phyloP scores from a whole-genome alignment of 1,139 yeast species.

The Yamadazyma diddensiae region DNA sequence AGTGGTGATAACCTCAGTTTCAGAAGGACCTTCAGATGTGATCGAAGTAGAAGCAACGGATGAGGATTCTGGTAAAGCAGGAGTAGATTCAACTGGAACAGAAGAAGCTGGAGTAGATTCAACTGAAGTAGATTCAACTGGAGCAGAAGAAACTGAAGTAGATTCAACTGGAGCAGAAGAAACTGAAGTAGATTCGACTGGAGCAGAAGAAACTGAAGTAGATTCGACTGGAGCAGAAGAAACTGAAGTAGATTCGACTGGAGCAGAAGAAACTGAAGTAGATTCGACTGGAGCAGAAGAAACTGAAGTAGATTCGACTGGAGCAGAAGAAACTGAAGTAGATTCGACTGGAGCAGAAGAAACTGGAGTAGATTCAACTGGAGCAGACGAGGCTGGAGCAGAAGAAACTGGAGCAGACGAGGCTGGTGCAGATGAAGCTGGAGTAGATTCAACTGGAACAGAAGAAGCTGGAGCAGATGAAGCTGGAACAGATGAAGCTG shows the following conservation, averaged over 20 bases:
- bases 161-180: conserved; percentile 3
- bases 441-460: conserved; percentile 1
- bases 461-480: conserved; percentile 7
- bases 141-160: conserved; percentile 4
- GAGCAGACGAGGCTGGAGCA: conserved; percentile 3
- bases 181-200: background rate
- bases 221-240: conserved; percentile 4
- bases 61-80: conserved; percentile 1
- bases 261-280: background rate
- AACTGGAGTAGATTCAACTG: conserved; percentile 4
- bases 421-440: conserved; percentile 3
- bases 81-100: conserved; percentile 1
- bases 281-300: conserved; percentile 1
- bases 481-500: conserved; percentile 6
- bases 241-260: background rate
- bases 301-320: conserved; percentile 3
- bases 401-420: conserved; percentile 20
- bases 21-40: conserved; percentile 1
- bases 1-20: conserved; percentile 1
- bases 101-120: conserved; percentile 5
- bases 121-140: conserved; percentile 2
- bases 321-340: conserved; percentile 9
- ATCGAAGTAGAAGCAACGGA: conserved; percentile 1
- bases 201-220: background rate
- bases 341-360: conserved; percentile 18